Evolutionary conservation across 495 filamentous ascomycete species (phyloP), one percentile per base, ranked within the genome.

Genomic region (Lasiosphaeria miniovina): DNA sequence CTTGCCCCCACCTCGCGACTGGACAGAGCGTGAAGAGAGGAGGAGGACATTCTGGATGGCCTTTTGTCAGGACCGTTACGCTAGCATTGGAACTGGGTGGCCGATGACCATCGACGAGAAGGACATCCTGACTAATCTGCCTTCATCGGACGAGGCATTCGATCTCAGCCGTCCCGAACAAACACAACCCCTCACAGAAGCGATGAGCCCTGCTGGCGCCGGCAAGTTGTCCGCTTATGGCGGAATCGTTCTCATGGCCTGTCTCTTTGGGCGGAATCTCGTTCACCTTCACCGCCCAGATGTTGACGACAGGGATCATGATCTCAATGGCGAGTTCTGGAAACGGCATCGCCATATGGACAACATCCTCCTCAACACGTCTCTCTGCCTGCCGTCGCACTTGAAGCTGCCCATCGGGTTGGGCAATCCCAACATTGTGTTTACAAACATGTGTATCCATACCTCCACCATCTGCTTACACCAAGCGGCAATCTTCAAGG

Each of bases 61-160:
- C 4, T 98, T 95, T 68, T 90, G 87, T 62, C 73, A 88, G 57
- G 94, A 98, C 70, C 84, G 94, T 55, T 98, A 93, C 72, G 91
- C 94, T 6, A 96, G 92, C 74, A 93, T 98, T 60, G 95, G 94
- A 35, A 98, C 94, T 32, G 95, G 95, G 12, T 98, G 94, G 94
- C 95, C 94, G 2, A 88, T 98, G 87, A 85, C 84, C 0, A 83
- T 98, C 46, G 94, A 98, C 62, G 95, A 99, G 72, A 83, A 83
- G 69, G 94, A 98, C 78, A 88, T 98, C 61, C 79, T 88, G 74
- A 95, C 90, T 46, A 90, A 92, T 68, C 79, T 99, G 5, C 94
- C 94, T 3, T 74, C 87, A 6, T 85, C 84, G 14, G 94, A 98
- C 56, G 90, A 96, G 52, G 86, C 91, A n/a, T 99, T 90, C 65